These are phyloP conservation scores for Euclidium syriacum DNA, from an alignment of 345 rosid genomes.

Conservation along the genomic window DNA sequence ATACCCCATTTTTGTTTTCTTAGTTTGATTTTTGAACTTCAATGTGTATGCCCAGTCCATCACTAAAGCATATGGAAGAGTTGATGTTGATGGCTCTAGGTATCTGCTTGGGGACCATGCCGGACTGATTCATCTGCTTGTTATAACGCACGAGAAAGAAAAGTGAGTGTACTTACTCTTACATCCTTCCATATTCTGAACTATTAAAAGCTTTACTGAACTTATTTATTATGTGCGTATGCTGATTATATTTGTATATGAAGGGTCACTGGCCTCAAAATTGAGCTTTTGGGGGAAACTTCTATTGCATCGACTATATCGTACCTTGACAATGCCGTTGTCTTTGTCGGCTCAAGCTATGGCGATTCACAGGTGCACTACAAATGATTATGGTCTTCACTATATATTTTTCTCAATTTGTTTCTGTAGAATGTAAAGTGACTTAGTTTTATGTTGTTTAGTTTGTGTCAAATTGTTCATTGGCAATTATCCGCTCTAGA, in stretches of 20 bases:
- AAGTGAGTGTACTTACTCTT: constrained; percentile 46
- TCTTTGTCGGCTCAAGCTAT: constrained; percentile 92
- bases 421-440: not conserved
- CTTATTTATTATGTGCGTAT: constrained; percentile 3
- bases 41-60: constrained; percentile 50
- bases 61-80: constrained; percentile 95
- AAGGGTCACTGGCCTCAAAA: constrained; percentile 94
- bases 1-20: not conserved
- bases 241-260: constrained; percentile 19
- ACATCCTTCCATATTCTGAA: not conserved
- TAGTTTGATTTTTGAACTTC: constrained; percentile 22
- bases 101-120: constrained; percentile 96
- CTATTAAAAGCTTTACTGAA: not conserved
- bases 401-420: not conserved
- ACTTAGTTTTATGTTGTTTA: not conserved
- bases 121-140: constrained; percentile 88
- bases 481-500: not conserved
- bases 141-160: constrained; percentile 96
- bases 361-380: constrained; percentile 90
- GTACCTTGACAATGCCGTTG: constrained; percentile 92
- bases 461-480: not conserved
- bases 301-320: constrained; percentile 93
- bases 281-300: constrained; percentile 94
- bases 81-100: constrained; percentile 97
- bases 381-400: not conserved